Percentiles rank a stretch among this genome's conserved stretches.
phyloP scores from a whole-genome alignment of 2,329 filamentous ascomycete species.

The Diaporthe longicolla region DNA sequence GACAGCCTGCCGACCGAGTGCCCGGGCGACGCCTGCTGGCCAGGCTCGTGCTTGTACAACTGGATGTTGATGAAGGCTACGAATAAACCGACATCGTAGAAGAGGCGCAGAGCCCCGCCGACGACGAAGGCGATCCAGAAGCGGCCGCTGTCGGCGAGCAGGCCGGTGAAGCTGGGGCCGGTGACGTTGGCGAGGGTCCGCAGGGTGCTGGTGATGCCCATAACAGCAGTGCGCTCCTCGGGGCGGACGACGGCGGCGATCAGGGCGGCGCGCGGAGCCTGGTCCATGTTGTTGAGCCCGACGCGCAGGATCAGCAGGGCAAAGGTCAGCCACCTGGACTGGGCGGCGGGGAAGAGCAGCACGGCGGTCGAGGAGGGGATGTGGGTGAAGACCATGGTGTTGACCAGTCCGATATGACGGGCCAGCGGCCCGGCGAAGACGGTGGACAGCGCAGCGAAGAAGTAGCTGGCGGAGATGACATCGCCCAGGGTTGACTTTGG shows the following conservation, averaged over 20 bases:
- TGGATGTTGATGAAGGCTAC: constrained; percentile 72
- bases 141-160: constrained; percentile 63
- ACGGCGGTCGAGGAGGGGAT: constrained; percentile 74
- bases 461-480: constrained; percentile 67
- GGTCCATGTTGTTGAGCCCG: constrained; percentile 78
- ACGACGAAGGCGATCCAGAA: constrained; percentile 76
- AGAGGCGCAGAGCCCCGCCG: constrained; percentile 66
- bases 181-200: constrained; percentile 71
- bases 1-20: constrained; percentile 23
- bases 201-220: constrained; percentile 76
- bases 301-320: constrained; percentile 71
- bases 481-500: constrained; percentile 72
- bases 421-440: constrained; percentile 71
- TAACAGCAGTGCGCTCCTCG: constrained; percentile 77
- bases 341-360: constrained; percentile 70
- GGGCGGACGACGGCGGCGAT: constrained; percentile 76
- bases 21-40: constrained; percentile 7
- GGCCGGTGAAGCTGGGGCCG: constrained; percentile 68
- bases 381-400: constrained; percentile 75
- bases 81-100: constrained; percentile 72
- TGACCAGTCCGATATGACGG: constrained; percentile 71
- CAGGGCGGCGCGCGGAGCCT: constrained; percentile 75
- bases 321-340: constrained; percentile 64
- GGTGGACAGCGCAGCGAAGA: constrained; percentile 67
- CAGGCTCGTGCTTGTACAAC: constrained; percentile 61